Base-by-base conservation (phyloP, 148 eudicot species). In the Amaranthus hypochondriacus region DNA sequence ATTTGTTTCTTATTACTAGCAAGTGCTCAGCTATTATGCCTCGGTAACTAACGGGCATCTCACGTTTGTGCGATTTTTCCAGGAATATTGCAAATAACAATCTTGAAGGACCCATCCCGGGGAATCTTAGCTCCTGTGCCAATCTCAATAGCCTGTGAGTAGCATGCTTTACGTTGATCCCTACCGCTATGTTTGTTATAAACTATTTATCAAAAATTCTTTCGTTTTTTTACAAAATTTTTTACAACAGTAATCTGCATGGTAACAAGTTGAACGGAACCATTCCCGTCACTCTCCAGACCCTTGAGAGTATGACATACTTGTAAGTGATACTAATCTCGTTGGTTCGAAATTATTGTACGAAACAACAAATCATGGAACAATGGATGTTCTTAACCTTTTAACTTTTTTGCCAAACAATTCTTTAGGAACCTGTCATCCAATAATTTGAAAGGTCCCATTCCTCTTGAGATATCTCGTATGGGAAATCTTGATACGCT, bases 121-220 rank as follows among this genome's bases (percentile, higher is more conserved):
- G 83, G 60, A 86, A 92, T 81, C 81, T 96, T 18, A 96, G 99
- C 77, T 89, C 99, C 0, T 96, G 99, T 76, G 87, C 91, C 15
- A 96, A 92, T 81, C 91, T 96, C 60, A 96, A 96, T 77, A 96
- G 96, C 87, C 88, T 96, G 99, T 96, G 60, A 90, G 97, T 66
- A 59, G 5, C 57, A 52, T 50, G 3, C 57, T 70, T n/a, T 53
- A 42, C 42, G 13, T 44, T 74, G 53, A 15, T 48, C 3, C 50
- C 73, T 48, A 51, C 3, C 7, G 42, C 14, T 49, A 69, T 14
- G 39, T 28, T 28, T 3, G 39, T 11, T 5, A 42, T 21, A 6
- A 11, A 53, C 56, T 46, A 8, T 43, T 57, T 48, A 51, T 75
- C 4, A 13, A 50, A 4, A 8, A 9, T 51, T 67, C 51, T 10